A percentile compares a stretch with the other conserved stretches of the same genome.
These are phyloP conservation scores for Lyophyllum shimeji DNA, from an alignment of 768 basidiomycete species.

Conservation along the genomic window DNA sequence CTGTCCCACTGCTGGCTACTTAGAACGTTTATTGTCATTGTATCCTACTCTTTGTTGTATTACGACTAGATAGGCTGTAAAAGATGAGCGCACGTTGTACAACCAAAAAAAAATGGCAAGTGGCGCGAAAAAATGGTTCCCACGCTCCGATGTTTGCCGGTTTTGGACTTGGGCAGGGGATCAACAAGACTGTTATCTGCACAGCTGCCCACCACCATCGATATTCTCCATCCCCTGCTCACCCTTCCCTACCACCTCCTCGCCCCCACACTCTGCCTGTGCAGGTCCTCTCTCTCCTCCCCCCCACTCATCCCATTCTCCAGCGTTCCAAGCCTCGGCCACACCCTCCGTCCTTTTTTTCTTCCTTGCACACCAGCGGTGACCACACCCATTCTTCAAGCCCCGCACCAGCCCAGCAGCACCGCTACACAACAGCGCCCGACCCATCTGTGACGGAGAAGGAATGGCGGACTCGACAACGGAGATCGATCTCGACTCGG, in stretches of 20 bases:
- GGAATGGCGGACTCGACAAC: constrained; percentile 77
- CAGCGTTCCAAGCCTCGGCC: neutral
- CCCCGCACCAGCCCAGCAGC: constrained; percentile 1
- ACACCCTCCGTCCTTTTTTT: constrained; percentile 14
- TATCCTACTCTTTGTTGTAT: neutral
- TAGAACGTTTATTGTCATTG: neutral
- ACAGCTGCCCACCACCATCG: constrained; percentile 49
- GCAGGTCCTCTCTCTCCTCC: constrained; percentile 9
- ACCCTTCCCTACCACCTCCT: constrained; percentile 14
- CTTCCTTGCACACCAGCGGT: constrained; percentile 9
- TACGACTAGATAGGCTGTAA: neutral
- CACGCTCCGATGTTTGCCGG: constrained; percentile 44
- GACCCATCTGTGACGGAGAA: constrained; percentile 17
- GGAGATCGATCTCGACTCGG: constrained; percentile 99
- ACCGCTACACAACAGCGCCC: constrained; percentile 8
- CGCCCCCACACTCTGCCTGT: constrained; percentile 12
- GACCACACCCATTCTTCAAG: constrained; percentile 7
- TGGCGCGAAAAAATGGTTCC: constrained; percentile 29
- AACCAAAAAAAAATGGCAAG: constrained; percentile 11
- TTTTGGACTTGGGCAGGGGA: constrained; percentile 30
- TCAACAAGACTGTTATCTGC: constrained; percentile 41
- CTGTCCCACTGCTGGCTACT: neutral
- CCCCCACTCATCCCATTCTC: constrained; percentile 4
- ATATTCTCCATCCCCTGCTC: constrained; percentile 28
- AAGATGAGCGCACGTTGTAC: neutral